Evolutionary conservation across 176 grass and related monocot species (phyloP).

Genomic region (Cenchrus purpureus): DNA sequence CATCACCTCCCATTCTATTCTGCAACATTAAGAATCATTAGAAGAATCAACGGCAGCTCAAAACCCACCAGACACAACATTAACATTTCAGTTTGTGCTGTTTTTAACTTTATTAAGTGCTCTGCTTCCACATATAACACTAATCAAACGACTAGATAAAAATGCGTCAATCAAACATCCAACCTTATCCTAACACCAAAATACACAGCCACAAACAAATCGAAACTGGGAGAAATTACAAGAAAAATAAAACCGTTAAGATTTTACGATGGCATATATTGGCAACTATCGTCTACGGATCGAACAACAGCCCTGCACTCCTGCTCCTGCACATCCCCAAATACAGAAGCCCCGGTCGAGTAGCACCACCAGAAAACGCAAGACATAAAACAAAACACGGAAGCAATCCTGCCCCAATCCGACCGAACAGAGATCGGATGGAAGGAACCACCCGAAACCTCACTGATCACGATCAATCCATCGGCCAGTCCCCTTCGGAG

Average conservation of each 20-base stretch:
- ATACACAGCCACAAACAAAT: neutral
- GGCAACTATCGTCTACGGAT: slow-evolving; percentile 15
- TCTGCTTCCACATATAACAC: too few species aligned
- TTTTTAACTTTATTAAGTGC: neutral
- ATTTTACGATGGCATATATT: neutral
- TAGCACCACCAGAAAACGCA: neutral
- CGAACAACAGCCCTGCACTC: slow-evolving; percentile 1
- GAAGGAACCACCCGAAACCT: neutral
- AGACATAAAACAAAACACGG: neutral
- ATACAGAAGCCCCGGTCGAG: neutral
- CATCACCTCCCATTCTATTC: slow-evolving; percentile 33
- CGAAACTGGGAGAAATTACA: neutral
- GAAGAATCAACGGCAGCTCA: neutral
- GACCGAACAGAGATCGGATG: neutral
- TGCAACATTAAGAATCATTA: slow-evolving; percentile 27
- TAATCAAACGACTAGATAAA: neutral
- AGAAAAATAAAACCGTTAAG: neutral
- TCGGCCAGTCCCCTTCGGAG: too few species aligned
- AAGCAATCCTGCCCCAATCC: neutral
- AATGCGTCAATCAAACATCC: neutral
- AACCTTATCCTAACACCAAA: neutral
- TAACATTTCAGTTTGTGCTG: slow-evolving; percentile 2
- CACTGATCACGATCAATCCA: slow-evolving; percentile 19
- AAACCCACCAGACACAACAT: neutral
- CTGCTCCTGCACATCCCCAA: neutral